These are phyloP conservation scores for Polysphondylium violaceum DNA, from an alignment of 78 protist species.

Conservation along the genomic window DNA sequence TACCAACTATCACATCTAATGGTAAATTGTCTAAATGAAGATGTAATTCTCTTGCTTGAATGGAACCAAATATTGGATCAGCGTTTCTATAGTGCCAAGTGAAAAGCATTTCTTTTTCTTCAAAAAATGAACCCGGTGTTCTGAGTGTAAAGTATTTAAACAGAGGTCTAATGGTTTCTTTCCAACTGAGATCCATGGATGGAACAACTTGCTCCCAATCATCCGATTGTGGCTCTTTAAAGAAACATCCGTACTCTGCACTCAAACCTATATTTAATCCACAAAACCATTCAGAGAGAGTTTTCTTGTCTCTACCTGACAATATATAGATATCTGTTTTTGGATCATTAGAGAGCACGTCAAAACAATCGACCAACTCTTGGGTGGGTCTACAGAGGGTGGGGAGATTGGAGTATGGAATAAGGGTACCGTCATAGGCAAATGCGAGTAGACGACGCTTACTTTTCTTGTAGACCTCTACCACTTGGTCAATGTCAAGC, in stretches of 20 bases:
- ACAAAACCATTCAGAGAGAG: conserved; percentile 60
- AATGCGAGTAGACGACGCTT: conserved; percentile 37
- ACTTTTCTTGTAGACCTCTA: conserved; percentile 12
- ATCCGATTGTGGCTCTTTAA: conserved; percentile 28
- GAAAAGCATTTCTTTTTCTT: conserved; percentile 77
- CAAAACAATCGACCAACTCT: conserved; percentile 23
- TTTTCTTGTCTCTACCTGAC: conserved; percentile 63
- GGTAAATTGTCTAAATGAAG: conserved; percentile 72
- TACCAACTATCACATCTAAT: conserved; percentile 68
- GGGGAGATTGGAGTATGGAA: conserved; percentile 49
- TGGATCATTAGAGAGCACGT: conserved; percentile 22
- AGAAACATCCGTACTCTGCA: conserved; percentile 91
- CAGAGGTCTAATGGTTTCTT: conserved; percentile 72
- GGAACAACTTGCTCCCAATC: conserved; percentile 68
- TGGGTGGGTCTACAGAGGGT: conserved; percentile 37
- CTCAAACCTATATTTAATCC: conserved; percentile 75
- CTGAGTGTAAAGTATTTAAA: conserved; percentile 76
- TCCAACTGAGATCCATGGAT: conserved; percentile 66
- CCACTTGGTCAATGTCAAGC: conserved; percentile 12
- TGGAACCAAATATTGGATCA: conserved; percentile 68
- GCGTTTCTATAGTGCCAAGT: conserved; percentile 84
- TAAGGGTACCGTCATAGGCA: conserved; percentile 71
- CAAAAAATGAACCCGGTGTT: conserved; percentile 81
- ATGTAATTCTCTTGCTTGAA: conserved; percentile 73
- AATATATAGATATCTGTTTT: conserved; percentile 29